These are phyloP conservation scores for Mortierella claussenii DNA, from an alignment of 192 early-diverging fungal genomes.

Conservation along the genomic window DNA sequence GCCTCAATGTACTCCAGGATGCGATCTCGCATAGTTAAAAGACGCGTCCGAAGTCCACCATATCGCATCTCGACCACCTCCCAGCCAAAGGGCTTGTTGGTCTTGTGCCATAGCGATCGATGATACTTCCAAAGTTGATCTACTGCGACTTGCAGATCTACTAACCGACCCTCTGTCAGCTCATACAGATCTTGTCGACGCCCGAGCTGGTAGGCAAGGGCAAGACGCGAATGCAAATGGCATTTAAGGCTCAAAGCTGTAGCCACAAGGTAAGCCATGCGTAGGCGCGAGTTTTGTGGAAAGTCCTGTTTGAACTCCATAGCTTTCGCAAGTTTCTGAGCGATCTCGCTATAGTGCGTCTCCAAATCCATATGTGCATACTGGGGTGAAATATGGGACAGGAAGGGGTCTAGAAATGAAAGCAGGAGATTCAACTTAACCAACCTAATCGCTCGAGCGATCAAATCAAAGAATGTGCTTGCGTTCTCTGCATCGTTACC, in stretches of 20 bases:
- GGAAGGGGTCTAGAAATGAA: conserved; percentile 72
- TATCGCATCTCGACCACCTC: conserved; percentile 87
- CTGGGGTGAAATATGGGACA: conserved; percentile 82
- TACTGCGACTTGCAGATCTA: conserved; percentile 67
- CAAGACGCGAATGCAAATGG: conserved; percentile 71
- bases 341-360: conserved; percentile 68
- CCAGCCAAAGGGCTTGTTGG: conserved; percentile 89
- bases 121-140: conserved; percentile 85
- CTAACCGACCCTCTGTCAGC: conserved; percentile 64
- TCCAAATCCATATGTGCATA: conserved; percentile 75
- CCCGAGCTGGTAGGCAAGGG: conserved; percentile 65
- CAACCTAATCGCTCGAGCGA: too few relatives aligned
- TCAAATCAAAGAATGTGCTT: too few relatives aligned
- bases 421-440: too few relatives aligned
- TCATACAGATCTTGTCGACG: conserved; percentile 65
- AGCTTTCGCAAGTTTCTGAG: conserved; percentile 61
- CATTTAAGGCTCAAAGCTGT: conserved; percentile 76
- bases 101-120: conserved; percentile 78
- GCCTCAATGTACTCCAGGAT: conserved; percentile 68
- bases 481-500: too few relatives aligned
- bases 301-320: conserved; percentile 59
- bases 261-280: conserved; percentile 75
- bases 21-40: conserved; percentile 75
- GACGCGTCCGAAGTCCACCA: conserved; percentile 73
- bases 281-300: conserved; percentile 76